These are phyloP conservation scores for Geotrichum klebahnii DNA, from an alignment of 1,139 yeast genomes.

Conservation along the genomic window DNA sequence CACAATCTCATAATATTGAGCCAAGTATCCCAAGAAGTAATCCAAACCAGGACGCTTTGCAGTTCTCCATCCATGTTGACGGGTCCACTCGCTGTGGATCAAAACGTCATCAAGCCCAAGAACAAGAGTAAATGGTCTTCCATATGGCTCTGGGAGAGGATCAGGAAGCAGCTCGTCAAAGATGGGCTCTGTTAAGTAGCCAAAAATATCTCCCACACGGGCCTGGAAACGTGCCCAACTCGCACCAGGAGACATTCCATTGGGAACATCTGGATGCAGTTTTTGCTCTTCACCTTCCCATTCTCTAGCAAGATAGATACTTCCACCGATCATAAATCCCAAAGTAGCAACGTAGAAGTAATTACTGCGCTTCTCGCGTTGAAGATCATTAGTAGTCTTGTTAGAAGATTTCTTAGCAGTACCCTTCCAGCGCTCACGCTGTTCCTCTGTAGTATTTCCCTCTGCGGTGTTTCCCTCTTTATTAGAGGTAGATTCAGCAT, in stretches of 20 bases:
- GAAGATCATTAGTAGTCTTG: constrained; percentile 64
- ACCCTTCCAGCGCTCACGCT: constrained; percentile 37
- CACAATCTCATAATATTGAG: constrained; percentile 94
- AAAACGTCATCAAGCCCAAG: constrained; percentile 83
- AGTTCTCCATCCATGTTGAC: constrained; percentile 94
- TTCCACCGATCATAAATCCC: constrained; percentile 59
- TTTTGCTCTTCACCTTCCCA: constrained; percentile 71
- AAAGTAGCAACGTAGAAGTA: constrained; percentile 45
- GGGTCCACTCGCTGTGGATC: constrained; percentile 88
- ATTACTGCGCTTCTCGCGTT: constrained; percentile 45
- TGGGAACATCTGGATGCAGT: constrained; percentile 50
- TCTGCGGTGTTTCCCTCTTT: no score
- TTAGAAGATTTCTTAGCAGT: constrained; percentile 42
- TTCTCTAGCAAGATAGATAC: constrained; percentile 74
- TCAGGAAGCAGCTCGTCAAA: constrained; percentile 89
- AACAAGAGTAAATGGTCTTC: constrained; percentile 87
- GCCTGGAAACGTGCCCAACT: constrained; percentile 52
- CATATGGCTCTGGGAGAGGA: constrained; percentile 86
- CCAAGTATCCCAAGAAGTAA: constrained; percentile 88
- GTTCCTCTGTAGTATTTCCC: constrained; percentile 28
- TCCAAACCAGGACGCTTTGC: constrained; percentile 98
- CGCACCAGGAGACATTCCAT: constrained; percentile 66
- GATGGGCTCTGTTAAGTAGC: constrained; percentile 88
- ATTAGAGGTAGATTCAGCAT: constrained; percentile 29
- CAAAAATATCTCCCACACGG: constrained; percentile 70